phyloP scores from a whole-genome alignment of 2,329 filamentous ascomycete genomes.

The Alternaria metachromatica region DNA sequence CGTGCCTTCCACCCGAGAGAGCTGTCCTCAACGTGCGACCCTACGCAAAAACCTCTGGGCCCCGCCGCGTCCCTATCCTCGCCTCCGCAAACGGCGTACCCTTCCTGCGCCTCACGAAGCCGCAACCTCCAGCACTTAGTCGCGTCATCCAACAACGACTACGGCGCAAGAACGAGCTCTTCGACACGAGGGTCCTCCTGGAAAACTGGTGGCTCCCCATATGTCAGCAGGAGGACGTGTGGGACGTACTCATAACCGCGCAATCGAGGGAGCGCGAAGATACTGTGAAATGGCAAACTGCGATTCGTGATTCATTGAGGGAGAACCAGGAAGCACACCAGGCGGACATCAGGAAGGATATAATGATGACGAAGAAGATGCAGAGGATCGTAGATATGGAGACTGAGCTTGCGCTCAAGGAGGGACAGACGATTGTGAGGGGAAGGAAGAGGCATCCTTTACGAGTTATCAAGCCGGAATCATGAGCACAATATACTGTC shows the following conservation, averaged over 20 bases:
- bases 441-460: constrained; percentile 36
- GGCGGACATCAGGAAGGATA: constrained; percentile 35
- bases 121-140: constrained; percentile 67
- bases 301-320: constrained; percentile 25
- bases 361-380: constrained; percentile 50
- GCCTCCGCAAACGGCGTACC: constrained; percentile 63
- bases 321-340: constrained; percentile 26
- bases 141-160: constrained; percentile 63
- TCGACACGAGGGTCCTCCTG: constrained; percentile 50
- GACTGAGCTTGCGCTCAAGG: constrained; percentile 50
- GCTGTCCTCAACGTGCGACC: constrained; percentile 61
- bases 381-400: constrained; percentile 57
- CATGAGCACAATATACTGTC: background rate
- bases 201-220: constrained; percentile 51
- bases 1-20: constrained; percentile 45
- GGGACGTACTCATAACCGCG: constrained; percentile 52
- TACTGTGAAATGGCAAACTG: constrained; percentile 38
- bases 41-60: constrained; percentile 56
- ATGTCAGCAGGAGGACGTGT: constrained; percentile 55
- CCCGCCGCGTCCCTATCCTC: constrained; percentile 66
- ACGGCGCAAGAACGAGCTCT: constrained; percentile 51
- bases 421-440: constrained; percentile 42
- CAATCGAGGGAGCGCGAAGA: constrained; percentile 16
- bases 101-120: constrained; percentile 71
- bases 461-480: constrained; percentile 22